Evolutionary conservation across 2,329 filamentous ascomycete species (phyloP), one percentile per base, ranked within the genome.

Genomic region (Verticillium isaacii): DNA sequence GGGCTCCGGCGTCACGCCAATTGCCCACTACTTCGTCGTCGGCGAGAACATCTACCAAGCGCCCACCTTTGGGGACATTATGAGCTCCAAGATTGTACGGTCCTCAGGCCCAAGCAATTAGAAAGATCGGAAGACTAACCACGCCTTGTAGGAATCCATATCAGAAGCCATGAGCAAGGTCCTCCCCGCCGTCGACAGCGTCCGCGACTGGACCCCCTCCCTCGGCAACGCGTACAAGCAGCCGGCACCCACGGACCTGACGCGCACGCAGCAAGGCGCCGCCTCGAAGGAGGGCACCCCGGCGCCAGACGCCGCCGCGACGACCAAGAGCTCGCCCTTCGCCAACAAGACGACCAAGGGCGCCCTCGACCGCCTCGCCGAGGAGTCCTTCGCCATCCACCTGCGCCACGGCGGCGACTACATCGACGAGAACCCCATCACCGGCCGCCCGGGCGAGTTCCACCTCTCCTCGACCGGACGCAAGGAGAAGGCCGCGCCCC

Each of bases 21-120:
- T 87, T 45, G 78, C 82, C 5, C 82, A 82, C 2, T 90, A 89
- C 69, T 89, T 88, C 68, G 80, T 90, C 2, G 81, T 88, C 1
- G 86, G 86, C 0, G 85, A 88, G 66, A 86, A 89, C 60, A 83
- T 90, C 3, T 89, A 89, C 70, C 86, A 86, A 81, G 86, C 87
- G 9, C 86, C 87, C 2, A 82, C 81, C 1, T 67, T 89, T 29
- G 82, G 80, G 2, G 85, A 89, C 68, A 80, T 89, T 9, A 69
- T 90, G 14, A 82, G 80, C 56, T 83, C 82, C 58, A 77, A 85
- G 67, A 81, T 89, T 66, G 86, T 88, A 14, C 8, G 19, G 34
- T 7, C 23, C 45, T 11, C 45, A 19, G 29, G 9, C 23, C n/a
- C 1, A 25, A 12, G 17, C n/a, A 17, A 25, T 19, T n/a, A 6